Base-by-base conservation (phyloP, 176 grass and related monocot genomes). In the Dactylis glomerata region DNA sequence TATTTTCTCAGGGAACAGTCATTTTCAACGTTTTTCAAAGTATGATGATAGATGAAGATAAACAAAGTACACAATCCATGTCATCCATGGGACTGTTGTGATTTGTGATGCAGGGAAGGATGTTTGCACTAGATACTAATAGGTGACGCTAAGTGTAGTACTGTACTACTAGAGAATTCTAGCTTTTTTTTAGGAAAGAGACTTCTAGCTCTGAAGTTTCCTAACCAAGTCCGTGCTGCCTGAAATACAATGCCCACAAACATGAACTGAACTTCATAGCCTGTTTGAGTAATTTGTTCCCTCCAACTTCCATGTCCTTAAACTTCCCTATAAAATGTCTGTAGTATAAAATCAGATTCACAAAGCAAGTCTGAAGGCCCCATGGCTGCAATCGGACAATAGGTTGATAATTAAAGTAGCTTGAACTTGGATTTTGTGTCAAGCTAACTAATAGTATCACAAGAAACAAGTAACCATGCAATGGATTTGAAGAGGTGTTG, bases 401-500 rank as follows among this genome's bases (percentile, higher is more conserved):
- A n/a, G 13, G 24, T 57, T 61, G 51, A 47, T 46, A 65, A 51
- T 11, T 37, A 51, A 76, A 4, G 22, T 65, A 37, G 30, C 28
- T 46, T 34, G 28, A 67, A 14, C 27, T 33, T 68, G 55, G n/a
- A 51, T 66, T 22, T 61, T 63, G 26, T 47, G 59, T 22, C 10
- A 44, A 42, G 45, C 63, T 4, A 85, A 54, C 30, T 5, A 45
- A 27, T 56, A 28, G 16, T 61, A 12, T 20, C 32, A 51, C 71
- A 76, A 38, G 56, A 32, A 3, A 65, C 49, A 90, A 94, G 62
- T 78, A 44, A 2, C 89, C 91, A 66, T 97, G 91, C 64, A 78
- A 97, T 32, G 89, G 89, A 50, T 97, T 97, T 88, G 89, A 97
- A 88, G 91, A 97, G 82, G 94, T 89, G 0, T 84, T 97, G 62